Conservation (phyloP, 2,329 filamentous ascomycete genomes). For the Diaporthe eres region DNA sequence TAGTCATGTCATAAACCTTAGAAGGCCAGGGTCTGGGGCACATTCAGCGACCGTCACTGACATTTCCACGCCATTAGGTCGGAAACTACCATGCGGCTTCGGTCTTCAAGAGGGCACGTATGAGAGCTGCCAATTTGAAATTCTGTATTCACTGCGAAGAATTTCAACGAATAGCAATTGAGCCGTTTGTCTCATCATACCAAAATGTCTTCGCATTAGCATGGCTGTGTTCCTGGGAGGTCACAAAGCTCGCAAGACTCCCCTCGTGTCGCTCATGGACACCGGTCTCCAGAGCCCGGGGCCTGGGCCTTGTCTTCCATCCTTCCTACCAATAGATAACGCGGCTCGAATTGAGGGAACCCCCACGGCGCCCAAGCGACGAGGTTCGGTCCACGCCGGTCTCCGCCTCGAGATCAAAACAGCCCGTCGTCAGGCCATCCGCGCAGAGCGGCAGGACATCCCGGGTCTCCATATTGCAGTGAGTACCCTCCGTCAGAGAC, state of each 20-base stretch:
- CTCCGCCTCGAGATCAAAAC: not conserved
- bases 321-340: conserved; percentile 14
- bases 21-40: too few relatives aligned
- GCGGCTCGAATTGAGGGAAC: not conserved
- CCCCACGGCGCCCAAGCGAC: not conserved
- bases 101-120: too few relatives aligned
- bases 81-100: too few relatives aligned
- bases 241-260: not conserved
- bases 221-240: not conserved
- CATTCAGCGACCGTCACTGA: too few relatives aligned
- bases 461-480: conserved; percentile 19
- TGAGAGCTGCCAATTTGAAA: too few relatives aligned
- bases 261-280: too few relatives aligned
- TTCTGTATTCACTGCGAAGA: not conserved
- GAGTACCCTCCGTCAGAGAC: not conserved
- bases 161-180: not conserved
- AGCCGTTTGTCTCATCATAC: not conserved
- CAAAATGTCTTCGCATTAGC: not conserved
- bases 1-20: too few relatives aligned
- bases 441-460: not conserved
- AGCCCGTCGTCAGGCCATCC: not conserved
- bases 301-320: too few relatives aligned
- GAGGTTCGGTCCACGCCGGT: not conserved
- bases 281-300: too few relatives aligned
- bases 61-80: too few relatives aligned